Base-by-base conservation (phyloP, 768 basidiomycete genomes). In the Suillus decipiens region DNA sequence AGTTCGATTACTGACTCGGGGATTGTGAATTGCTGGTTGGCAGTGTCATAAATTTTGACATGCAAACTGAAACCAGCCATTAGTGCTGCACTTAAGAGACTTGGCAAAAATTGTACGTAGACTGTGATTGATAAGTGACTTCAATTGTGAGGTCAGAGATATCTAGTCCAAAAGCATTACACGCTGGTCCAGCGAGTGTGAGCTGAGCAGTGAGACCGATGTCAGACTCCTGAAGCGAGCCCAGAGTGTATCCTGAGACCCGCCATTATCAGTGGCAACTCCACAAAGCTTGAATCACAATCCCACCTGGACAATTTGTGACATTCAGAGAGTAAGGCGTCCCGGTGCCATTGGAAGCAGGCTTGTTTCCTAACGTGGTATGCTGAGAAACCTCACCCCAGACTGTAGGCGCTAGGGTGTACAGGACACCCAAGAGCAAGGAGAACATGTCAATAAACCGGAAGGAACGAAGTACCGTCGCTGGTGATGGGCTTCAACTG, bases 151-250 rank as follows among this genome's bases (percentile, higher is more conserved):
- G 80, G 63, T 85, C 73, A 0, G 72, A 53, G 37, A 89, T 75
- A 66, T 91, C 89, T 1, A 67, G 74, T 3, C 89, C 89, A 67
- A 89, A 91, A 4, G 84, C 86, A 65, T 90, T 80, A 70, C 90
- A 92, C 10, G 84, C 78, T 17, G 74, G 43, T 1, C 88, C 88
- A 1, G 82, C 80, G 8, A 91, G 77, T 41, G 71, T 73, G 5
- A 91, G 75, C 19, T 79, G 76, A 33, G 88, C 89, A 0, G 77
- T 81, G 33, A 91, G 75, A 31, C 88, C 87, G 14, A 69, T 77
- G 17, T 69, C 64, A 3, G 76, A 82, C 65, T 84, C 76, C 9
- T 71, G 61, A 22, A 90, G 65, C 2, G 76, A 75, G 17, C 72
- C 68, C 22, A 91, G 72, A 7, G 76, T 75, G 67, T 90, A 91